These are phyloP conservation scores for Diversispora eburnea DNA, from an alignment of 192 early-diverging fungal species.

Conservation along the genomic window DNA sequence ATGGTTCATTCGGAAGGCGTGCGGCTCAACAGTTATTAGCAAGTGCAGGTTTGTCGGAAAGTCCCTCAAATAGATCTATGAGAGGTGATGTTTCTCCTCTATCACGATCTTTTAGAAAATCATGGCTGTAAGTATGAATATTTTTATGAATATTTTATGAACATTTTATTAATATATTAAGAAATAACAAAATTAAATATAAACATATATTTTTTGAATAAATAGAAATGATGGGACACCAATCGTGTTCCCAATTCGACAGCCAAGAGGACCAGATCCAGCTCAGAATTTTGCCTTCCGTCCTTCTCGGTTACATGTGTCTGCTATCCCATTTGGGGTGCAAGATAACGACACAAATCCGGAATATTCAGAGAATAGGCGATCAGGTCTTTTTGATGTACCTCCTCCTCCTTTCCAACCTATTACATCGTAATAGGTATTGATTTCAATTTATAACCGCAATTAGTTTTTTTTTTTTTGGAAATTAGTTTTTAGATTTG, in stretches of 20 bases:
- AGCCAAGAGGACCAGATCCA: constrained; percentile 71
- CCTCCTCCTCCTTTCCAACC: constrained; percentile 28
- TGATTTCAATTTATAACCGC: background rate
- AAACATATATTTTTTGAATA: background rate
- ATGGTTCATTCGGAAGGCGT: constrained; percentile 28
- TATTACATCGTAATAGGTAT: constrained; percentile 19
- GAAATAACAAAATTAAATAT: background rate
- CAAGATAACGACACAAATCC: constrained; percentile 6
- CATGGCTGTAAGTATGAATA: constrained; percentile 23
- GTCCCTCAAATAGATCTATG: constrained; percentile 26
- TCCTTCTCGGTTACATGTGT: constrained; percentile 20
- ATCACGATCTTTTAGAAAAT: constrained; percentile 29
- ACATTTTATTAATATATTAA: background rate
- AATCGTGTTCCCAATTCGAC: constrained; percentile 66
- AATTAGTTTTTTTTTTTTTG: no score
- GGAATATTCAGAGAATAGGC: constrained; percentile 17
- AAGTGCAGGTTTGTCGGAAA: constrained; percentile 24
- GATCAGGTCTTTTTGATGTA: constrained; percentile 25
- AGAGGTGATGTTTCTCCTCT: constrained; percentile 28
- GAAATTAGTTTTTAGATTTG: no score
- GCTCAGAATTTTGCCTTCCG: constrained; percentile 70
- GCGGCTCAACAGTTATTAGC: constrained; percentile 17
- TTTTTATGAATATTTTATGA: background rate
- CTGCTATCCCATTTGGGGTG: constrained; percentile 23
- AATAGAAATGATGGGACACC: constrained; percentile 22